A percentile compares a stretch with the other conserved stretches of the same genome.
Conservation (phyloP, 495 filamentous ascomycete species). For the Penicillium steckii region DNA sequence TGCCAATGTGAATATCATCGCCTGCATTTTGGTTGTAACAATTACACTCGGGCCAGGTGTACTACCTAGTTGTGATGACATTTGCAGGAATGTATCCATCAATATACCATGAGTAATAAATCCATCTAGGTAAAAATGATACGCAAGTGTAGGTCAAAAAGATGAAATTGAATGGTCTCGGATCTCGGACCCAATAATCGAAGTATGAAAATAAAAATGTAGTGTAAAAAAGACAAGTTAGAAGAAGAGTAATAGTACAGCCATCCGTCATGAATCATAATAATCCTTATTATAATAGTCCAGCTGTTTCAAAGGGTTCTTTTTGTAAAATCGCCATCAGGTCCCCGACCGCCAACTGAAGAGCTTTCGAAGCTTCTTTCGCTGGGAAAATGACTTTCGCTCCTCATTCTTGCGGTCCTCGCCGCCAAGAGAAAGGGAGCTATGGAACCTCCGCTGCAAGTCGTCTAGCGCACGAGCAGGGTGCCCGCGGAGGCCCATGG, state of each 20-base stretch:
- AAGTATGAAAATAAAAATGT: slow-evolving; percentile 10
- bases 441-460: slow-evolving; percentile 23
- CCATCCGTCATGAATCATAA: slow-evolving; percentile 11
- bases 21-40: too few relatives aligned
- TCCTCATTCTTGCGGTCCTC: slow-evolving; percentile 6
- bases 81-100: too few relatives aligned
- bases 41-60: background rate
- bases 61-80: too few relatives aligned
- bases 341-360: slow-evolving; percentile 28
- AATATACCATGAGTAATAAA: too few relatives aligned
- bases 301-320: background rate
- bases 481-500: slow-evolving; percentile 23
- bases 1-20: too few relatives aligned
- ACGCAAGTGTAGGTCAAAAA: too few relatives aligned
- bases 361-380: slow-evolving; percentile 23
- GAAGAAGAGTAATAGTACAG: slow-evolving; percentile 13
- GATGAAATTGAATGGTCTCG: slow-evolving; percentile 13
- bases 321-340: background rate
- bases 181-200: slow-evolving; percentile 11
- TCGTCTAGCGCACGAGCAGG: slow-evolving; percentile 23
- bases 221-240: slow-evolving; percentile 13
- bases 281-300: background rate
- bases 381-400: slow-evolving; percentile 14
- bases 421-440: slow-evolving; percentile 10
- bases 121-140: too few relatives aligned